Conservation (phyloP, 2,329 filamentous ascomycete genomes). For the Aspergillus quadricinctus region DNA sequence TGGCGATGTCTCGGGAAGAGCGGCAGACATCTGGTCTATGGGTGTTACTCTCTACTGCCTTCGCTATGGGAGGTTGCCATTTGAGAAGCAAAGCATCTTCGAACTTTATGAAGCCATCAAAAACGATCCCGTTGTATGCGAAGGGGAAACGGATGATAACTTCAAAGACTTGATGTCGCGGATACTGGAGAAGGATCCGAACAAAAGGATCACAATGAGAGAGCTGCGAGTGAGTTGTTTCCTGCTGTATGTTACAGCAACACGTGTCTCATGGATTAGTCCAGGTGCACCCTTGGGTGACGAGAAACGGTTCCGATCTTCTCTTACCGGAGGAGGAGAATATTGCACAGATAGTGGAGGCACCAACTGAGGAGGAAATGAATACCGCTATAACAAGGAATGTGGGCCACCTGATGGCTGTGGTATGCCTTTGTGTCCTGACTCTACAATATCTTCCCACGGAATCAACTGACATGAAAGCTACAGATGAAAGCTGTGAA, state of each 20-base stretch:
- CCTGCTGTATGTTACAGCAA: not conserved
- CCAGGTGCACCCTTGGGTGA: conserved; percentile 91
- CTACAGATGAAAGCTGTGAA: conserved; percentile 80
- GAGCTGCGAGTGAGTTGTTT: conserved; percentile 66
- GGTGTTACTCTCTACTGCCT: conserved; percentile 91
- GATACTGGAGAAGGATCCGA: conserved; percentile 79
- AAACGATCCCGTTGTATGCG: conserved; percentile 60
- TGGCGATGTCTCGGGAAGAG: conserved; percentile 79
- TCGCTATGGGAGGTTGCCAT: conserved; percentile 82
- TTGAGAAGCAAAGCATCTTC: conserved; percentile 71
- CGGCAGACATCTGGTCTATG: conserved; percentile 98
- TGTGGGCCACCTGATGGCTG: conserved; percentile 78
- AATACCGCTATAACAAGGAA: conserved; percentile 86
- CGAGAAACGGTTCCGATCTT: conserved; percentile 69
- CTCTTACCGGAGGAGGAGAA: conserved; percentile 82
- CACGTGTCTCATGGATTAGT: conserved; percentile 5
- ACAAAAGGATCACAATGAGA: conserved; percentile 75
- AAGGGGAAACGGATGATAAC: conserved; percentile 58
- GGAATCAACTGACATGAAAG: conserved; percentile 2
- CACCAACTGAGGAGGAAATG: conserved; percentile 85
- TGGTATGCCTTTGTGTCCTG: conserved; percentile 49
- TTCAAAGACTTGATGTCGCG: conserved; percentile 70
- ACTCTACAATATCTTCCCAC: not conserved
- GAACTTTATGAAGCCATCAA: conserved; percentile 89
- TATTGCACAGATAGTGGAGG: conserved; percentile 71